Percentiles rank a stretch among this genome's conserved stretches.
Evolutionary conservation across 371 early-diverging fungal genomes (phyloP).

Genomic region (Mucor mucedo): DNA sequence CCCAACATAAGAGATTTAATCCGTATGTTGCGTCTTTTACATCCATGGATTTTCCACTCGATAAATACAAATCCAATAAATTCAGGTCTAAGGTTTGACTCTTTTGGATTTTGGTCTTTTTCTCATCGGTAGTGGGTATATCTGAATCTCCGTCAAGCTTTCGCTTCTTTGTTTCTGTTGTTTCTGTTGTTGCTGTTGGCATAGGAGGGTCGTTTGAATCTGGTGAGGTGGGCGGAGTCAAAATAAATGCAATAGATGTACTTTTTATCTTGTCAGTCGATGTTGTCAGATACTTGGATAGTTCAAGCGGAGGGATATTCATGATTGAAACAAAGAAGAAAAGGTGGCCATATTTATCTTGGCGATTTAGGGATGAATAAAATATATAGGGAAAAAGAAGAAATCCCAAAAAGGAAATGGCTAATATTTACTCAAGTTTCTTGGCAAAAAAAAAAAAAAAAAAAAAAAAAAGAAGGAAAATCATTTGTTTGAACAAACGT

Average conservation of each 20-base stretch:
- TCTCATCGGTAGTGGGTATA: neutral
- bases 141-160: neutral
- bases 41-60: constrained; percentile 7
- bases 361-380: neutral
- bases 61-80: constrained; percentile 5
- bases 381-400: neutral
- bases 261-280: neutral
- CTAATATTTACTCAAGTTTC: neutral
- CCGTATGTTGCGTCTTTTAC: constrained; percentile 11
- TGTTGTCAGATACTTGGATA: constrained; percentile 1
- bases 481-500: neutral
- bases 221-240: constrained; percentile 6
- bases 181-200: constrained; percentile 1
- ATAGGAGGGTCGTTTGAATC: neutral
- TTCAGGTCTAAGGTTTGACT: neutral
- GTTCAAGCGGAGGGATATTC: neutral
- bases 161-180: constrained; percentile 4
- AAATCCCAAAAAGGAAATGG: neutral
- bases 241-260: neutral
- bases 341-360: neutral
- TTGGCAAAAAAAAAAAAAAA: constrained; percentile 13
- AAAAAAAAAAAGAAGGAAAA: neutral
- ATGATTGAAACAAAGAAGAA: constrained; percentile 1
- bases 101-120: neutral
- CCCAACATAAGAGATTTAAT: constrained; percentile 16